phyloP scores from a whole-genome alignment of 345 rosid species.

The Trapa incisa region DNA sequence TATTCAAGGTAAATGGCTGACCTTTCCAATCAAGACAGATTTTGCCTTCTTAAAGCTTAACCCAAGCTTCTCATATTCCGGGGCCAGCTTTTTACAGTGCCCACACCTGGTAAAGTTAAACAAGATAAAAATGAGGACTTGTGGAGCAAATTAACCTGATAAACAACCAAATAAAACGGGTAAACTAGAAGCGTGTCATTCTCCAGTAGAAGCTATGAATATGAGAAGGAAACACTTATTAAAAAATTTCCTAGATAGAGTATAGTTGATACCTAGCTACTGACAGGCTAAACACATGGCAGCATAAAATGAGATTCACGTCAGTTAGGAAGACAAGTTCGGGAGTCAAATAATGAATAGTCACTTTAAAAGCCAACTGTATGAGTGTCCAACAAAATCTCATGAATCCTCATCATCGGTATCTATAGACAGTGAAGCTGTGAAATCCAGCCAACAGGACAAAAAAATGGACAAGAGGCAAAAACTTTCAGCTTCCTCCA shows the following conservation, averaged over 20 bases:
- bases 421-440: not conserved
- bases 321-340: too few relatives aligned
- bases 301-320: too few relatives aligned
- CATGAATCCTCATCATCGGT: not conserved
- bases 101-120: constrained; percentile 59
- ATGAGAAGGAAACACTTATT: not conserved
- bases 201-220: not conserved
- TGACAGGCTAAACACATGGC: not conserved
- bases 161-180: not conserved
- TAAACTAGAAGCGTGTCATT: not conserved
- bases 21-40: constrained; percentile 89
- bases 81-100: constrained; percentile 98
- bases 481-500: not conserved
- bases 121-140: not conserved
- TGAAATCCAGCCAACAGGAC: not conserved
- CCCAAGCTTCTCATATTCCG: constrained; percentile 88
- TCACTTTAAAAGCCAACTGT: too few relatives aligned
- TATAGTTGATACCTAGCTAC: not conserved
- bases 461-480: not conserved
- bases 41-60: constrained; percentile 82
- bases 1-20: constrained; percentile 8
- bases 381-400: not conserved
- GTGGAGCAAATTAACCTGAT: not conserved
- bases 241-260: not conserved
- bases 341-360: too few relatives aligned